Evolutionary conservation across 2,329 filamentous ascomycete species (phyloP).

Genomic region (Teratosphaeria zuluensis): DNA sequence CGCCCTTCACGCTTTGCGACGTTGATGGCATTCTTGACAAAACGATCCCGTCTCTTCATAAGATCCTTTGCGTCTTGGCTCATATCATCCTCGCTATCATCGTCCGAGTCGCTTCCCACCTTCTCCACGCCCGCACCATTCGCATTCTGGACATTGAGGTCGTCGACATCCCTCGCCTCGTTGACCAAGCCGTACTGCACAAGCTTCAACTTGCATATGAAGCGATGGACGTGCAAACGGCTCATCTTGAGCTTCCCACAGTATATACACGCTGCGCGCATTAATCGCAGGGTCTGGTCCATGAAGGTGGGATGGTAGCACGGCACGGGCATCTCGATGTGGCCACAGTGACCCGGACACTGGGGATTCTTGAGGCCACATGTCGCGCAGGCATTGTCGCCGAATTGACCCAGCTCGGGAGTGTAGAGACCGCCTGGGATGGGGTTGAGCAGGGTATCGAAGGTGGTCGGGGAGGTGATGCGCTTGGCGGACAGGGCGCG

Average conservation of each 20-base stretch:
- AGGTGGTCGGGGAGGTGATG: slow-evolving; percentile 89
- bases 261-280: slow-evolving; percentile 82
- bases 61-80: slow-evolving; percentile 44
- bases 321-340: slow-evolving; percentile 86
- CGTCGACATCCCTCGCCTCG: slow-evolving; percentile 48
- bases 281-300: slow-evolving; percentile 76
- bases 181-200: slow-evolving; percentile 74
- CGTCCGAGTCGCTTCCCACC: slow-evolving; percentile 6
- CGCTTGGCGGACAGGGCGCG: slow-evolving; percentile 82
- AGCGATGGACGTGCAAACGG: slow-evolving; percentile 66
- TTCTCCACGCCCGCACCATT: slow-evolving; percentile 28
- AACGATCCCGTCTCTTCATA: slow-evolving; percentile 51
- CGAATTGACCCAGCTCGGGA: slow-evolving; percentile 79
- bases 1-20: slow-evolving; percentile 42
- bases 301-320: slow-evolving; percentile 97
- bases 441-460: slow-evolving; percentile 83
- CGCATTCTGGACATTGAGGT: slow-evolving; percentile 25
- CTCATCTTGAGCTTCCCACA: slow-evolving; percentile 78
- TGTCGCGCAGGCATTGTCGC: slow-evolving; percentile 77
- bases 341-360: slow-evolving; percentile 88
- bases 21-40: slow-evolving; percentile 63
- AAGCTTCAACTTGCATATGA: slow-evolving; percentile 73
- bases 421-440: slow-evolving; percentile 88
- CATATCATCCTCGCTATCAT: slow-evolving; percentile 38
- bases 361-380: slow-evolving; percentile 69